These are phyloP conservation scores for Ophiostoma sp. DNA, from an alignment of 2,329 filamentous ascomycete species.

Conservation along the genomic window DNA sequence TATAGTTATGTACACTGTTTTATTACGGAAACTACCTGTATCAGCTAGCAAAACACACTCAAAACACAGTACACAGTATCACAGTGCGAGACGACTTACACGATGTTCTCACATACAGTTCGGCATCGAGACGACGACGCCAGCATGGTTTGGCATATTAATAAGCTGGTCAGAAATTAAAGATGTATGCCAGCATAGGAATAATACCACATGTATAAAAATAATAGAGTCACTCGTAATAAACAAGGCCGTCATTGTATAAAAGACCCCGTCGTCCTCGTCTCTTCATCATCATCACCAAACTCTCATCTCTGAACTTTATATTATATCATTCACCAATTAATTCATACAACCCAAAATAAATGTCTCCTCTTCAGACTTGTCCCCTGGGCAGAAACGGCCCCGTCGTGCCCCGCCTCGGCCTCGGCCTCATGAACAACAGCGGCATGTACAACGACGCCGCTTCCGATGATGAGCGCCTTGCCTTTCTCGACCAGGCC, in stretches of 20 bases:
- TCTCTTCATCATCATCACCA: too few relatives aligned
- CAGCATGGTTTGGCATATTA: too few relatives aligned
- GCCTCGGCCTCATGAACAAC: slow-evolving; percentile 53
- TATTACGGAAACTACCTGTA: not conserved
- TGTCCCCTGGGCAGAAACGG: slow-evolving; percentile 48
- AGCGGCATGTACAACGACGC: slow-evolving; percentile 35
- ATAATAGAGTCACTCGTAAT: too few relatives aligned
- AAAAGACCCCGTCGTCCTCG: too few relatives aligned
- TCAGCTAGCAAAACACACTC: not conserved
- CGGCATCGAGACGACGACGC: not conserved
- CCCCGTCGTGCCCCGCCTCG: slow-evolving; percentile 45
- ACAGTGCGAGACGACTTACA: slow-evolving; percentile 11
- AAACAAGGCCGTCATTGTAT: too few relatives aligned
- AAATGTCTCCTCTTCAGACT: slow-evolving; percentile 30
- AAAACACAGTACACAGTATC: not conserved
- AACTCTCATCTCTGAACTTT: too few relatives aligned
- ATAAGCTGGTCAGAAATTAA: too few relatives aligned
- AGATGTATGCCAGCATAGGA: too few relatives aligned
- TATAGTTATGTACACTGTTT: not conserved
- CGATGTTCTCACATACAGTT: not conserved
- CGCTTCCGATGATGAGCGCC: slow-evolving; percentile 36
- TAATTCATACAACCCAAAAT: not conserved
- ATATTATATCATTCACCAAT: too few relatives aligned
- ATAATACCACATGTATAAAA: fast-evolving
- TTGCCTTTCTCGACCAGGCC: slow-evolving; percentile 42